Evolutionary conservation across 345 rosid genomes (phyloP), one percentile per base, ranked within the genome.

Genomic region (Mercurialis annua): DNA sequence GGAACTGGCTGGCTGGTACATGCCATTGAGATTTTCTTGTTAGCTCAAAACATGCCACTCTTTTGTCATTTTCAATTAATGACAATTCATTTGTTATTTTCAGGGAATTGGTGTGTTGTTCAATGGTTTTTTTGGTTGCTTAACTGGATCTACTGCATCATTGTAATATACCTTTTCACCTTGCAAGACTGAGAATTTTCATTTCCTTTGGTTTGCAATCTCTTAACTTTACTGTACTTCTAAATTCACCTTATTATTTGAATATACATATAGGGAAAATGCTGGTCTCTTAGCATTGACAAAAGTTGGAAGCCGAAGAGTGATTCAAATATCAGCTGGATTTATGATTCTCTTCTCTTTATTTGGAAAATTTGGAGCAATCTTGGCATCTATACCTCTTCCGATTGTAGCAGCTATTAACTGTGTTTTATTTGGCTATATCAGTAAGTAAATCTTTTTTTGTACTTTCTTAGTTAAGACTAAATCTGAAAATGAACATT

Each of bases 301-400:
- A 53, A 43, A 46, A 31, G 56, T 70, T 16, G 74, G 74, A 33
- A 70, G 74, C 62, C 62, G 74, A 53, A 70, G 74, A 63, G 74
- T 70, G 1, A 55, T 70, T 38, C 74, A 71, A 38, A 36, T 71
- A 71, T 64, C 69, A 31, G 68, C 63, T 20, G 74, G 68, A 17
- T 61, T 64, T 20, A 71, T 63, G 74, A 71, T 71, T 49, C 54
- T 71, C 57, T 71, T 71, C 69, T 71, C 74, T n/a, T 9, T 63
- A 71, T 71, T 69, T 42, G 73, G 98, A 49, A 92, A 92, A 79
- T 90, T 92, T 64, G 96, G 96, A 16, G 98, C 97, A 0, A 67
- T 90, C 24, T 90, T 92, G 68, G 98, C 98, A 63, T 90, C 97
- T 0, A 87, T 92, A 73, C 97, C 98, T 49, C 62, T 88, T 47